These are phyloP conservation scores for Sclerotinia sclerotiorum DNA, from an alignment of 2,329 filamentous ascomycete species.

Conservation along the genomic window DNA sequence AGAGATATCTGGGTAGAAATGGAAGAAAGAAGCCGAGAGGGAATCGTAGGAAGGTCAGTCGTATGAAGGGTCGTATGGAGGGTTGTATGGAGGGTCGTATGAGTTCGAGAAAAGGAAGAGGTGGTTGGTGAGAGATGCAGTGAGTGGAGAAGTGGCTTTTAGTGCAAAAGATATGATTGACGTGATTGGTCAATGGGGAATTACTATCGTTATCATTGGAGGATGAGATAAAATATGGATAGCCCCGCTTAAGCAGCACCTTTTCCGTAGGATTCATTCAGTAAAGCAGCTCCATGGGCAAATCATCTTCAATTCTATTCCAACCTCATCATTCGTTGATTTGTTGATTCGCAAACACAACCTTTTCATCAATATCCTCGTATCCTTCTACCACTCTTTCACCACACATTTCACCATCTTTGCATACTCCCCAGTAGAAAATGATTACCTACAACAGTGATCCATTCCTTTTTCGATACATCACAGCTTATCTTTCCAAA, in stretches of 20 bases:
- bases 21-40: no score
- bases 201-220: not conserved
- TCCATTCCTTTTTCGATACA: not conserved
- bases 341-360: not conserved
- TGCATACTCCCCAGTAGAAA: not conserved
- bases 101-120: not conserved
- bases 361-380: not conserved
- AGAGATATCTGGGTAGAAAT: no score
- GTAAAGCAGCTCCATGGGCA: no score
- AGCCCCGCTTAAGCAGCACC: not conserved
- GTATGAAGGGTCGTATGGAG: not conserved
- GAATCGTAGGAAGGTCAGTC: not conserved
- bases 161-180: not conserved
- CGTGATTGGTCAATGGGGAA: not conserved
- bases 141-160: no score
- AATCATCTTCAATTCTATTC: not conserved
- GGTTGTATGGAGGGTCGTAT: not conserved
- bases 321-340: not conserved
- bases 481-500: not conserved
- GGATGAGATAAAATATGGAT: not conserved
- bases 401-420: not conserved
- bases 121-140: constrained; percentile 19
- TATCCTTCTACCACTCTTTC: not conserved
- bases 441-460: not conserved
- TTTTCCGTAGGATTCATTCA: no score